Evolutionary conservation across 2,329 filamentous ascomycete genomes (phyloP).

Genomic region (Aspergillus brasiliensis): DNA sequence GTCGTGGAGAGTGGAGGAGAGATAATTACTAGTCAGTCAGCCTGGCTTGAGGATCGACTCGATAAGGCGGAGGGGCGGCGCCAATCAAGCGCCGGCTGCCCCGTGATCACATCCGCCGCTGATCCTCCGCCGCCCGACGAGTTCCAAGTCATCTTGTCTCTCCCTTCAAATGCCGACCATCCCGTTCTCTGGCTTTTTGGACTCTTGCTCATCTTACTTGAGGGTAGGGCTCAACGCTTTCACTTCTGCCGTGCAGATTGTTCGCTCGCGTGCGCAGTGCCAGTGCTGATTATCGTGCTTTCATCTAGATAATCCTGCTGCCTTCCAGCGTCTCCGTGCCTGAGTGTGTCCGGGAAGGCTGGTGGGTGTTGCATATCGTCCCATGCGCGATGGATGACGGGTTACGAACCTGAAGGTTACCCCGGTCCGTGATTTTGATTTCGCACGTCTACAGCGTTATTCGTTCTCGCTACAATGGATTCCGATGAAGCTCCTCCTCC

Average conservation of each 20-base stretch:
- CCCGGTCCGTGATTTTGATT: neutral
- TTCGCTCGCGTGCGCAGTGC: neutral
- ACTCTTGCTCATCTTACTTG: neutral
- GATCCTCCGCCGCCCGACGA: constrained; percentile 7
- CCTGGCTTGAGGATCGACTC: neutral
- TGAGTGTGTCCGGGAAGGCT: constrained; percentile 8
- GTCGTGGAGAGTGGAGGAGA: neutral
- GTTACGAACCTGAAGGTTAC: constrained; percentile 8
- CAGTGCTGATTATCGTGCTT: neutral
- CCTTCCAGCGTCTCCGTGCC: constrained; percentile 27
- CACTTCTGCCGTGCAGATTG: neutral
- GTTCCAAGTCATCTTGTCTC: constrained; percentile 2
- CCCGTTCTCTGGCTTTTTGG: neutral
- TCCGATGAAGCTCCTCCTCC: constrained; percentile 45
- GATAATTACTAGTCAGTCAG: neutral
- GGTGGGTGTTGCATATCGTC: constrained; percentile 8
- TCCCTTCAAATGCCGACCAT: neutral
- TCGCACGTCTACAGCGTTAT: neutral
- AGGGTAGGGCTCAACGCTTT: neutral
- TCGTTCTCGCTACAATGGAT: constrained; percentile 30
- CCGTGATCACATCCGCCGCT: constrained; percentile 19
- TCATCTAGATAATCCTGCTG: constrained; percentile 33
- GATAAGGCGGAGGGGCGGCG: neutral
- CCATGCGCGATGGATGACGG: constrained; percentile 20
- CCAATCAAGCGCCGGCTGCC: constrained; percentile 17